Base-by-base conservation (phyloP, 495 filamentous ascomycete genomes). In the Penicillium maclennaniae region DNA sequence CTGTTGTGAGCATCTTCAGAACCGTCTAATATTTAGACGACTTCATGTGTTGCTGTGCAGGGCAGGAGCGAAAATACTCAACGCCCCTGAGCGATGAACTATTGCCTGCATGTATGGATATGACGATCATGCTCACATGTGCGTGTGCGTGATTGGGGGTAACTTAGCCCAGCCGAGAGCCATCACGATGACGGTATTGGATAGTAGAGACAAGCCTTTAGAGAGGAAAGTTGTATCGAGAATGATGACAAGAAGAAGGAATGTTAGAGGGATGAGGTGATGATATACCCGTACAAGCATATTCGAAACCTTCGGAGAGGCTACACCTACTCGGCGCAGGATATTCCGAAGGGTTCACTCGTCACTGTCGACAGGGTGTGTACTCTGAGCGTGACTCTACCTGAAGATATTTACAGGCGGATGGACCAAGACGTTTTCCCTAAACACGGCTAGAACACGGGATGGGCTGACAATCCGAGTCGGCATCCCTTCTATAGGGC, bases 1-100 rank as follows among this genome's bases (percentile, higher is more conserved):
- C 85, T 53, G 52, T 82, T 66, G 72, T 87, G 86, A 54, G 81
- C 71, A 23, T 81, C 56, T 44, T 83, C 71, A 52, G 74, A 71
- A 58, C 79, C 69, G 45, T 65, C 77, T 80, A 43, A 16, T 39
- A 38, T 5, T 7, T 6, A 10, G 16, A 16, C 28, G 31, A 14
- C 10, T 12, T 34, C 15, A 12, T 10, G 15, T 14, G 49, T 40
- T 40, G 19, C 4, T 40, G 17, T 40, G 17, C 16, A 19, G 6
- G 3, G 38, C 38, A 14, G 20, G 19, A 40, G 6, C 16, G 4
- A 19, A 12, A 19, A 16, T 7, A 20, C 16, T 19, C 39, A 42
- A 17, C 7, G 39, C 39, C 4, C 20, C 3, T 6, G 10, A 6
- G 20, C 8, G 4, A 17, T 12, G 1, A 10, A n/a, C 4, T 42